Conservation (phyloP, 2,329 filamentous ascomycete species). For the Periglandula ipomoeae region DNA sequence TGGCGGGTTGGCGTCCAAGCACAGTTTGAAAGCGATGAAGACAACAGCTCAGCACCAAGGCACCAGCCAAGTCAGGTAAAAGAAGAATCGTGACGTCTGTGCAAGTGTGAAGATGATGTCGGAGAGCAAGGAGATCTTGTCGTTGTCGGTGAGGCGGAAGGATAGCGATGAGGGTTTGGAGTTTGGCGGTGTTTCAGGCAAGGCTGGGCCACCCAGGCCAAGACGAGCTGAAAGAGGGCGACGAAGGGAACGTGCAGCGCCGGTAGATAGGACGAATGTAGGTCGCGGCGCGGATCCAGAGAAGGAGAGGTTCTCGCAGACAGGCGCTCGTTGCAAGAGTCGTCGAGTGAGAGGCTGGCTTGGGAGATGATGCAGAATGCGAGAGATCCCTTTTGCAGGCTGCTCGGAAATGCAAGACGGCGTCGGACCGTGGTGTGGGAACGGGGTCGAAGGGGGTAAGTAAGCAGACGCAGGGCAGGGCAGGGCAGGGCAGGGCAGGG, state of each 20-base stretch:
- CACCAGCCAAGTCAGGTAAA: background rate
- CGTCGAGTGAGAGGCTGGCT: background rate
- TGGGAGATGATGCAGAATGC: constrained; percentile 3
- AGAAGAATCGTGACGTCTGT: constrained; percentile 6
- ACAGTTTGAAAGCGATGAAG: background rate
- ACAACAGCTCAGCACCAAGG: background rate
- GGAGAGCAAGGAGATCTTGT: constrained; percentile 7
- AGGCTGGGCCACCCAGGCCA: constrained; percentile 10
- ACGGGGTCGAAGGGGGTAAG: background rate
- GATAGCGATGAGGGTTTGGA: constrained; percentile 8
- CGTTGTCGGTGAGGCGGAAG: constrained; percentile 5
- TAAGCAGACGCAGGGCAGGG: constrained; percentile 1
- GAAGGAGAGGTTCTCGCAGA: constrained; percentile 1
- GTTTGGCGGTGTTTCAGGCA: constrained; percentile 17
- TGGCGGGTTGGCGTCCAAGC: constrained; percentile 8
- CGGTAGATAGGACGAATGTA: background rate
- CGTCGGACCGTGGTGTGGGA: constrained; percentile 1
- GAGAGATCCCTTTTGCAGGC: background rate
- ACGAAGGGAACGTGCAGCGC: constrained; percentile 5
- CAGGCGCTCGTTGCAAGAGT: background rate
- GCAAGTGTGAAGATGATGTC: constrained; percentile 5
- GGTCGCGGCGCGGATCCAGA: background rate
- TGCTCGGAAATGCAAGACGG: constrained; percentile 1
- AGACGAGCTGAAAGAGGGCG: constrained; percentile 4
- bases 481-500: too few relatives aligned